These are phyloP conservation scores for Yamadazyma atlantica DNA, from an alignment of 1,139 yeast species.

Conservation along the genomic window DNA sequence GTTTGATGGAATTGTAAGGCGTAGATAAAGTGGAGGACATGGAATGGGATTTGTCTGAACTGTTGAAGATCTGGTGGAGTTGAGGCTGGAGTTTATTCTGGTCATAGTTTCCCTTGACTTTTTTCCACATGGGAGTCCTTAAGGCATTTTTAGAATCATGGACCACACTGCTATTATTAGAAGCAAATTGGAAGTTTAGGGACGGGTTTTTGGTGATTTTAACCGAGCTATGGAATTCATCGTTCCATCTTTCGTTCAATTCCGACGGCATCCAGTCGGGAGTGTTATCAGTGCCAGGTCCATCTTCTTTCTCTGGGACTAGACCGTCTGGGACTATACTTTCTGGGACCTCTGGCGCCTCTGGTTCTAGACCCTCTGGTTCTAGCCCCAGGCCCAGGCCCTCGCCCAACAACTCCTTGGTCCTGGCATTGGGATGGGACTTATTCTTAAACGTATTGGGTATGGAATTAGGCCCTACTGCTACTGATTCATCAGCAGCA, in stretches of 20 bases:
- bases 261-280: slow-evolving; percentile 50
- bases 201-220: slow-evolving; percentile 24
- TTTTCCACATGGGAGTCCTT: slow-evolving; percentile 42
- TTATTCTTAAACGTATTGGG: slow-evolving; percentile 50
- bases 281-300: slow-evolving; percentile 21
- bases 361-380: not conserved
- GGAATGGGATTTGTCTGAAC: slow-evolving; percentile 21
- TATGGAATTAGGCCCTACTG: slow-evolving; percentile 26
- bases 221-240: slow-evolving; percentile 28
- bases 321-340: too few relatives aligned
- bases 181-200: slow-evolving; percentile 23
- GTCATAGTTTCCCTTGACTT: slow-evolving; percentile 29
- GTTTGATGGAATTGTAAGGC: slow-evolving; percentile 21
- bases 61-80: slow-evolving; percentile 33
- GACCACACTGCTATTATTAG: slow-evolving; percentile 34
- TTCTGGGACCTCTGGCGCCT: too few relatives aligned
- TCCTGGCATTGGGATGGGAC: slow-evolving; percentile 47
- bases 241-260: slow-evolving; percentile 37
- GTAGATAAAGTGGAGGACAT: slow-evolving; percentile 40
- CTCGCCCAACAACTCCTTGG: slow-evolving; percentile 30
- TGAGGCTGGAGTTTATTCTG: slow-evolving; percentile 28
- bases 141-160: slow-evolving; percentile 28
- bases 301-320: slow-evolving; percentile 1
- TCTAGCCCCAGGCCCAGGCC: slow-evolving; percentile 1
- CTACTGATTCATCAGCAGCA: slow-evolving; percentile 19